Conservation (phyloP, 2,329 filamentous ascomycete genomes). For the Microcyclosporella mali region DNA sequence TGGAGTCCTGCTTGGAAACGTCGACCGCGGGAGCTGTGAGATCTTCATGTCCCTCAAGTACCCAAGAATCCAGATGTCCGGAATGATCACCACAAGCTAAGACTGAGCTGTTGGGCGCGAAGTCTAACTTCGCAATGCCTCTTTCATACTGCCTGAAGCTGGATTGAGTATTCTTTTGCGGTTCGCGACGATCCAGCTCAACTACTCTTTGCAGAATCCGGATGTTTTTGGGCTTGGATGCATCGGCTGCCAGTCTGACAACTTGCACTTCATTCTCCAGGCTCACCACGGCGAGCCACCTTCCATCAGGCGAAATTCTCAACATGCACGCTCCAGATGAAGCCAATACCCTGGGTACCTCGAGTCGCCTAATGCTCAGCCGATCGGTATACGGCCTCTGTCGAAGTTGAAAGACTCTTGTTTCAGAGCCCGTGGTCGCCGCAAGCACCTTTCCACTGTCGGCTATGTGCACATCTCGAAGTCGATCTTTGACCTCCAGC, state of each 20-base stretch:
- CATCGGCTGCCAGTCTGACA: slow-evolving; percentile 44
- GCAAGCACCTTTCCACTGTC: slow-evolving; percentile 71
- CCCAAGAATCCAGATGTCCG: slow-evolving; percentile 83
- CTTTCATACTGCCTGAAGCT: slow-evolving; percentile 65
- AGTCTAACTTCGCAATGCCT: slow-evolving; percentile 65
- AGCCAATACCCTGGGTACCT: slow-evolving; percentile 53
- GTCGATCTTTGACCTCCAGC: slow-evolving; percentile 55
- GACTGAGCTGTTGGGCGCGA: slow-evolving; percentile 73
- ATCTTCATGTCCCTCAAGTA: slow-evolving; percentile 57
- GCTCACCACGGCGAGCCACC: slow-evolving; percentile 58
- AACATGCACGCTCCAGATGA: slow-evolving; percentile 62
- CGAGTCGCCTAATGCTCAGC: slow-evolving; percentile 65
- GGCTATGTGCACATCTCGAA: slow-evolving; percentile 65
- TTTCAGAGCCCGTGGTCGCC: slow-evolving; percentile 42
- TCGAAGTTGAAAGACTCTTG: slow-evolving; percentile 30
- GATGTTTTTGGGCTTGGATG: slow-evolving; percentile 32
- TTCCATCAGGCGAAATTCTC: slow-evolving; percentile 61
- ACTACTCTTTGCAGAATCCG: slow-evolving; percentile 34
- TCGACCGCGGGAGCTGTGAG: slow-evolving; percentile 38
- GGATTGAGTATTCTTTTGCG: slow-evolving; percentile 24
- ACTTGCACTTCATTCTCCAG: slow-evolving; percentile 40
- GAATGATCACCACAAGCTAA: slow-evolving; percentile 74
- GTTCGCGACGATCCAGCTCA: slow-evolving; percentile 34
- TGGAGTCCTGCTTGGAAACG: slow-evolving; percentile 23
- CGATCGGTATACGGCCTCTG: slow-evolving; percentile 17